Evolutionary conservation across 108 stramenopile genomes (phyloP).

Genomic region (Cyclotella distinguenda): DNA sequence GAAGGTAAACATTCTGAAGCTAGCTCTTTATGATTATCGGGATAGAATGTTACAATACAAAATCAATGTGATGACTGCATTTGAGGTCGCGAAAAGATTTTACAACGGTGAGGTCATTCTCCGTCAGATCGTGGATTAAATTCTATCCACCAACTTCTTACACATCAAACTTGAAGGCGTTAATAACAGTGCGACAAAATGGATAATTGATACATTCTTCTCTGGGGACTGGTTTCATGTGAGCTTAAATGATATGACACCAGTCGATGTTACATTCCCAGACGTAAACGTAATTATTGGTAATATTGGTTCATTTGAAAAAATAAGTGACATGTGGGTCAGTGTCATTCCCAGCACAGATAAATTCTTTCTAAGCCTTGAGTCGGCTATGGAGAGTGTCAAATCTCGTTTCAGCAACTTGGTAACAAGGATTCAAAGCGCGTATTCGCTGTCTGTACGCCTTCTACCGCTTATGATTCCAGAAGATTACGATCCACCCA

Average conservation of each 20-base stretch:
- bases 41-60: constrained; percentile 37
- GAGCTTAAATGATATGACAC: constrained; percentile 27
- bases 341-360: constrained; percentile 21
- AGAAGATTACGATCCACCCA: constrained; percentile 44
- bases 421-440: constrained; percentile 19
- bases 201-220: constrained; percentile 27
- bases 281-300: constrained; percentile 22
- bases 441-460: constrained; percentile 7
- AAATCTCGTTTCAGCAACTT: constrained; percentile 15
- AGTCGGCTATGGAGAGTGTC: neutral
- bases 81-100: constrained; percentile 31
- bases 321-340: constrained; percentile 22
- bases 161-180: constrained; percentile 21
- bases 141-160: neutral
- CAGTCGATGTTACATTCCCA: constrained; percentile 36
- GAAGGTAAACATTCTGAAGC: constrained; percentile 33
- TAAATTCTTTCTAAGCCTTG: constrained; percentile 17
- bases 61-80: constrained; percentile 30
- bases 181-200: constrained; percentile 29
- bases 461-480: constrained; percentile 18
- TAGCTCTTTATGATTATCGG: constrained; percentile 15
- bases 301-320: constrained; percentile 23
- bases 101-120: constrained; percentile 25
- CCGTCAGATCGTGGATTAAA: neutral
- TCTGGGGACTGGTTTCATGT: constrained; percentile 42